Evolutionary conservation across 2,329 filamentous ascomycete species (phyloP), one percentile per base, ranked within the genome.

Genomic region (Paecilomyces niveus): DNA sequence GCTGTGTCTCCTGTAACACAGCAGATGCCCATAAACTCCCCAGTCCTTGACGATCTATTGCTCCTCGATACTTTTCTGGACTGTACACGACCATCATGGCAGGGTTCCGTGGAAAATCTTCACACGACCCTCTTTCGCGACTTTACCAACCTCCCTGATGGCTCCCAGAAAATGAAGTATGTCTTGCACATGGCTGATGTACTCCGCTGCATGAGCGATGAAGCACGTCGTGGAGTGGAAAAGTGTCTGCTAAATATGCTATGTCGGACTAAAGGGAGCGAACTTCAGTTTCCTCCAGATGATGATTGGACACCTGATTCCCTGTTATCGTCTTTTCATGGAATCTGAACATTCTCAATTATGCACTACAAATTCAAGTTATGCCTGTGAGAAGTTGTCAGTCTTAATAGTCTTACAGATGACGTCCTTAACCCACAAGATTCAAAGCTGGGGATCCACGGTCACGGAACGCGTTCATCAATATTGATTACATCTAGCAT

Each of bases 201-300:
- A 15, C 22, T 59, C 13, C 50, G 53, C 13, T 39, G 35, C 2
- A n/a, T 59, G 53, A 59, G 58, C 45, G 18, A 49, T 15, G 55
- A 59, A 35, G 55, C 58, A 1, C 53, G 45, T 35, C 55, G 53
- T 13, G 58, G 58, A 10, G 45, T 59, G 21, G 58, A 59, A 21
- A 55, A 55, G 21, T 59, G 58, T 50, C 45, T 59, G 24, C 24
- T 59, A 10, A 59, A 59, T 51, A 55, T 59, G 55, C 53, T 59
- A 8, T 57, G 56, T 26, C 52, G 56, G 45, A 55, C 55, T 22
- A 39, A 32, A 10, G 35, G 57, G 15, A 53, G 58, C 26, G 32
- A 35, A 22, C 22, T 53, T 39, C 33, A 15, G 13, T 57, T 54
- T 22, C 31, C 22, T 11, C 15, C 54, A 6, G 55, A 55, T 32